These are phyloP conservation scores for Penicillium macrosclerotiorum DNA, from an alignment of 495 filamentous ascomycete genomes.

Conservation along the genomic window DNA sequence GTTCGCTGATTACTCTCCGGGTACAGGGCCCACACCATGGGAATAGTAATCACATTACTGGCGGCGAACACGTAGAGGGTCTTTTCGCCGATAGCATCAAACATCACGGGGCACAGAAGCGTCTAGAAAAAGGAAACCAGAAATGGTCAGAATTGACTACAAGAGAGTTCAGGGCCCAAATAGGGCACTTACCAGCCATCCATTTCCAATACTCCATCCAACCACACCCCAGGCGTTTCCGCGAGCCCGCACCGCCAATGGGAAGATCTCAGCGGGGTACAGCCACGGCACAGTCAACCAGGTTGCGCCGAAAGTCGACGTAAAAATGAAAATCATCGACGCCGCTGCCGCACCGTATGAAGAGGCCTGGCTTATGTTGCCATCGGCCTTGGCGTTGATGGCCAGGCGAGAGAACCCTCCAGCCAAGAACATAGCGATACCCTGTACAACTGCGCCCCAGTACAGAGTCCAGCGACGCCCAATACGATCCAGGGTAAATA, in stretches of 20 bases:
- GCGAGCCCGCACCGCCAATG: conserved; percentile 62
- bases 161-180: not conserved
- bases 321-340: conserved; percentile 69
- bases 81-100: conserved; percentile 59
- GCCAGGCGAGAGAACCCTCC: conserved; percentile 54
- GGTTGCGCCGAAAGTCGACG: conserved; percentile 65
- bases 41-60: conserved; percentile 60
- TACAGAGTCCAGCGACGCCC: conserved; percentile 67
- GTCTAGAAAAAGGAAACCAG: conserved; percentile 30
- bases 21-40: conserved; percentile 67
- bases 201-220: conserved; percentile 72
- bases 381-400: conserved; percentile 47
- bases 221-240: conserved; percentile 76
- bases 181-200: conserved; percentile 49
- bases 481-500: conserved; percentile 67
- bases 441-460: conserved; percentile 64
- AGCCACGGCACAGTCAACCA: conserved; percentile 73
- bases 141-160: not conserved
- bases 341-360: conserved; percentile 62
- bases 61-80: conserved; percentile 67
- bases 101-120: conserved; percentile 63
- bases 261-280: conserved; percentile 72
- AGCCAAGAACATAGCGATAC: conserved; percentile 59
- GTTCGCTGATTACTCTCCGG: conserved; percentile 68
- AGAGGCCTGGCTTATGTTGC: conserved; percentile 42